Base-by-base conservation (phyloP, 179 eudicot species). In the Camellia oleifera region DNA sequence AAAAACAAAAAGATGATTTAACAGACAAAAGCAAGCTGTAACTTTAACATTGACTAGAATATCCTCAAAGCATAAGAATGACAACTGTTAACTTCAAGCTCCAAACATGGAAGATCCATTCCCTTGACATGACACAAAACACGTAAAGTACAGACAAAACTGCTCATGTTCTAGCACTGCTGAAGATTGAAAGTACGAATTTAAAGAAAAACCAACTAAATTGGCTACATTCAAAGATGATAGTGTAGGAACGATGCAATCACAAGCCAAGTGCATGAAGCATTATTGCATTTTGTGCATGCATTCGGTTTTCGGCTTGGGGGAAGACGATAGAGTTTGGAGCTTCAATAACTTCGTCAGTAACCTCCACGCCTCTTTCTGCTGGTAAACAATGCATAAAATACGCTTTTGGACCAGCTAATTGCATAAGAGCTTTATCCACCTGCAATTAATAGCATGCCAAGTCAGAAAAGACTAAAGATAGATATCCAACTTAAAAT, bases 301-400 rank as follows among this genome's bases (percentile, higher is more conserved):
- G 99, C 99, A 95, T 90, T 32, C 99, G 90, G 70, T 95, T 95
- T 89, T 92, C 98, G 1, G 99, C 99, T 81, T 95, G 99, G 8
- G 93, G 96, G 77, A 94, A 95, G 74, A 94, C 98, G 23, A 95
- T 94, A 8, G 99, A 95, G 83, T 95, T 87, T 67, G 97, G 87
- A 79, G 99, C 98, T 88, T 95, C 99, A 13, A 95, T 80, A 54
- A 94, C 99, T 54, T 89, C 97, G 83, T 95, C 91, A 12, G 97
- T 92, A 73, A 94, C 98, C 82, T 95, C 99, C 3, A 88, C 87
- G 0, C 99, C 99, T 84, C 99, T 89, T 86, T 95, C 99, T 58
- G 99, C 99, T 23, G 98, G 99, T 81, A 95, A 85, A 85, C 99
- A 95, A 69, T 95, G 99, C 99, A 95, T 95, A 83, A 94, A 95